Percentiles rank a stretch among this genome's conserved stretches.
These are phyloP conservation scores for Cercospora citrullina DNA, from an alignment of 2,329 filamentous ascomycete species.

Conservation along the genomic window DNA sequence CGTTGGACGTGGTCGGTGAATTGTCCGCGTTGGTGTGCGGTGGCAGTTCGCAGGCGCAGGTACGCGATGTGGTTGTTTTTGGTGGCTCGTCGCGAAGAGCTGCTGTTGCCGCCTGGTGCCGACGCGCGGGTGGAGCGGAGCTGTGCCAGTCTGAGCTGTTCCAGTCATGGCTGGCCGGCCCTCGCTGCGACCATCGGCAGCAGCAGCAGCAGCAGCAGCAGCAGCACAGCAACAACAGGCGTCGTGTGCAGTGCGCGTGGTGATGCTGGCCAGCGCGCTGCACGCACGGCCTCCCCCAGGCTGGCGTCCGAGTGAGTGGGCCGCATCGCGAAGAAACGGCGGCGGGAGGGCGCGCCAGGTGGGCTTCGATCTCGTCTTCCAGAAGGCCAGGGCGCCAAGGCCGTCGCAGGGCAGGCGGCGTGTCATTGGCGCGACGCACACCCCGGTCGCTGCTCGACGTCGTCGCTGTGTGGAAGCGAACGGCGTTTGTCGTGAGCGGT, in stretches of 20 bases:
- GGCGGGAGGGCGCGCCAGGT: background rate
- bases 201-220: background rate
- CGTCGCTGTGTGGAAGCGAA: background rate
- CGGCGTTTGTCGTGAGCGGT: constrained; percentile 5
- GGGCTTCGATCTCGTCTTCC: constrained; percentile 11
- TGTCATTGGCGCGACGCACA: background rate
- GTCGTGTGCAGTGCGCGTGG: background rate
- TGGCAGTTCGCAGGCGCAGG: background rate
- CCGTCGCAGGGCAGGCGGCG: background rate
- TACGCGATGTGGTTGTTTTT: constrained; percentile 6
- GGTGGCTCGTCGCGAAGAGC: background rate
- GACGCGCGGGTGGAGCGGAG: background rate
- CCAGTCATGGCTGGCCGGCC: background rate
- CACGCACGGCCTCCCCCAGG: background rate
- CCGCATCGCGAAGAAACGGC: constrained; percentile 13
- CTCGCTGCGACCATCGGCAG: background rate
- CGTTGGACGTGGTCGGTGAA: constrained; percentile 4
- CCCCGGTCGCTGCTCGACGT: background rate
- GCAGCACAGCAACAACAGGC: background rate
- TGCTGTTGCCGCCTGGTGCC: background rate
- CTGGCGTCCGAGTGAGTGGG: constrained; percentile 9
- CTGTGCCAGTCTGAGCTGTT: background rate
- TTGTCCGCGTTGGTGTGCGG: background rate
- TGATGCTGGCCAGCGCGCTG: background rate
- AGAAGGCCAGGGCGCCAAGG: constrained; percentile 4